Base-by-base conservation (phyloP, 1,139 yeast genomes). In the Suhomyces atakaporum region DNA sequence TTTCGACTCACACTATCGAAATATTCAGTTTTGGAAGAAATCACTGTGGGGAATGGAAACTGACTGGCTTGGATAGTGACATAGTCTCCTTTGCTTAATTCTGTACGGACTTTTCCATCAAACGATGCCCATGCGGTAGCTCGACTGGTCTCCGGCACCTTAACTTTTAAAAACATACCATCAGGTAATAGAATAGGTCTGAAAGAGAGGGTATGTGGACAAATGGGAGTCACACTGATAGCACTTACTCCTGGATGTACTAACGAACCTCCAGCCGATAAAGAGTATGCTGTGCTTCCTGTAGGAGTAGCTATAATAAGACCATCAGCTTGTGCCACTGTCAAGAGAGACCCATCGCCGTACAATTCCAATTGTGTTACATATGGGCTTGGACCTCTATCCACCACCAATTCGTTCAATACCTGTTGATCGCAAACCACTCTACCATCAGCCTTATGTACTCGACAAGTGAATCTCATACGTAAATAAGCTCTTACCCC, bases 241-340 rank as follows among this genome's bases (percentile, higher is more conserved):
- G 95, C 95, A 49, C 88, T 82, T 10, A 88, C 95, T 18, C 87
- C 87, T 0, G 96, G 96, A 50, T 88, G 95, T 2, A 88, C 94
- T 34, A 88, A 69, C 0, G 95, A 81, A 0, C 96, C 96, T 11
- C 96, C 96, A 0, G 96, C 96, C 26, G 94, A 83, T 25, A 88
- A 66, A 1, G 95, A 85, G 56, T 88, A 88, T 0, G 96, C 96
- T 0, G 96, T 88, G 2, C 95, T 85, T 0, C 96, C 96, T 0
- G 96, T 88, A 4, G 96, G 96, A 0, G 96, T 87, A 0, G 95
- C 94, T 25, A 88, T 73, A 40, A 88, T 87, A 20, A 88, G 62
- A 0, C 96, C 96, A 58, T 88, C 96, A 0, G 96, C 95, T 56
- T 87, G 96, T 0, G 92, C 95, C 12, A 86, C 83, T 0, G 96